phyloP scores from a whole-genome alignment of 2,329 filamentous ascomycete genomes.

The Phyllosticta paracitricarpa region DNA sequence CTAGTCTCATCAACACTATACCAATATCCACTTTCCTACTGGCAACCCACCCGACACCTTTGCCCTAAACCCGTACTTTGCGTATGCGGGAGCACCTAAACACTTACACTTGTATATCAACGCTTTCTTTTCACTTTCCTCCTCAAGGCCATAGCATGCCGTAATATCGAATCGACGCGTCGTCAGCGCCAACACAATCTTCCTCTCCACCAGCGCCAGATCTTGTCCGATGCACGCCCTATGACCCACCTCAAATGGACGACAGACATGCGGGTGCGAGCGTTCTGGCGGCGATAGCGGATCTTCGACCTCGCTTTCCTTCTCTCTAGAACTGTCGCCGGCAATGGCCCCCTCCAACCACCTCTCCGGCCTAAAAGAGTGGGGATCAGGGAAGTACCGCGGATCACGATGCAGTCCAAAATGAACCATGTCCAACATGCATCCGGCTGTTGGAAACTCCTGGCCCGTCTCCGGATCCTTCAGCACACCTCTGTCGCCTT shows the following conservation, averaged over 20 bases:
- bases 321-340: no score
- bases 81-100: not conserved
- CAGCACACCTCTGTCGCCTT: not conserved
- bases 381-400: slow-evolving; percentile 3
- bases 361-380: slow-evolving; percentile 3
- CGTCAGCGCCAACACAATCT: slow-evolving; percentile 18
- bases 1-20: no score
- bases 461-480: slow-evolving; percentile 3
- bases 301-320: not conserved
- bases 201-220: slow-evolving; percentile 28
- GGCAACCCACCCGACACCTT: not conserved
- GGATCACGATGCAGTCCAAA: not conserved
- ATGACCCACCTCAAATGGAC: slow-evolving; percentile 31
- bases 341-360: not conserved
- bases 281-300: not conserved
- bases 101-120: not conserved
- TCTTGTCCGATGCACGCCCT: slow-evolving; percentile 30
- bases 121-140: not conserved
- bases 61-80: not conserved
- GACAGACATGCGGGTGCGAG: slow-evolving; percentile 15
- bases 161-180: slow-evolving; percentile 17
- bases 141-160: slow-evolving; percentile 12
- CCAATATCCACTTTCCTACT: no score
- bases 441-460: not conserved
- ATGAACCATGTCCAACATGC: not conserved